Evolutionary conservation across 805 yeast species (phyloP), one percentile per base, ranked within the genome.

Genomic region (Cyberlindnera japonica): DNA sequence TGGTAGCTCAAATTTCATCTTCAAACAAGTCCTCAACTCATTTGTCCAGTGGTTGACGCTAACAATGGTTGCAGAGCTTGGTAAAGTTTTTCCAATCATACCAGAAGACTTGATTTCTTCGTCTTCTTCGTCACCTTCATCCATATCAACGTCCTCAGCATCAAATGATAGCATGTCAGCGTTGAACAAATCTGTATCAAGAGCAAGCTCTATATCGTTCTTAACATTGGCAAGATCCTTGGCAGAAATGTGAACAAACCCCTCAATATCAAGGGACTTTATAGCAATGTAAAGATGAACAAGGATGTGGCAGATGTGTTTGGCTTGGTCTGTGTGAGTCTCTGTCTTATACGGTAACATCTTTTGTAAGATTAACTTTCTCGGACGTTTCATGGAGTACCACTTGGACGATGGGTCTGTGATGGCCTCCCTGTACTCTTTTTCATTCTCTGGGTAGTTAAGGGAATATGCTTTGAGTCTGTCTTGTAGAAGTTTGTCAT

Each of bases 41-140:
- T 83, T 80, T 0, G 96, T 83, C 95, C 96, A 90, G 43, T 83
- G 85, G 38, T 81, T 73, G 7, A 88, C 82, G 33, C 81, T 74
- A 6, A 84, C 79, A 6, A 86, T 81, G 0, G 93, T 77, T 0
- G 93, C 83, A 1, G 87, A 77, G 49, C 74, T 71, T 2, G 83
- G 77, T 1, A 81, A 71, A 9, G 78, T 71, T 48, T 79, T 80
- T 44, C 82, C 80, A 34, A 81, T 81, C 16, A 63, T 58, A 37
- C 69, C 63, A 33, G 68, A 48, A 6, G 65, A 61, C 18, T 70
- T 65, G 5, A 61, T 61, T 35, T 62, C 63, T 16, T 62, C 66
- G 21, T 57, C 65, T 26, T 61, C 68, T 2, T 58, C 67, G 19
- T 56, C 67, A n/a, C 54, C 63, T 6, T 65, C 68, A 7, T 64